These are phyloP conservation scores for Thalassiosira livingstoniorum DNA, from an alignment of 352 stramenopile genomes.

Conservation along the genomic window DNA sequence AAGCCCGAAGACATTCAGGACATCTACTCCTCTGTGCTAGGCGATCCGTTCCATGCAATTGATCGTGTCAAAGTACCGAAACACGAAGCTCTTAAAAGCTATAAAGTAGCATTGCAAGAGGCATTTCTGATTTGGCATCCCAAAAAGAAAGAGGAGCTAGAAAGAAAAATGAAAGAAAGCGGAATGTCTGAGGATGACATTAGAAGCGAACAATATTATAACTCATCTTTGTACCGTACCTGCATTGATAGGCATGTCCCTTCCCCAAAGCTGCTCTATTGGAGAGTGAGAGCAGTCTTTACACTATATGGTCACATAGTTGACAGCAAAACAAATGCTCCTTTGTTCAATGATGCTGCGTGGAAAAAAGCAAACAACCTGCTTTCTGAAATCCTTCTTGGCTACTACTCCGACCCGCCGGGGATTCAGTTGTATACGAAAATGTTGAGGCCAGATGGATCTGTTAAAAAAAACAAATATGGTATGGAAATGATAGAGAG, in stretches of 20 bases:
- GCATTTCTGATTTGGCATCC: conserved; percentile 59
- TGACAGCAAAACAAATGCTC: conserved; percentile 50
- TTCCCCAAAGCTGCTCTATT: conserved; percentile 55
- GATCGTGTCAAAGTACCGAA: conserved; percentile 56
- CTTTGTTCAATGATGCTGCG: conserved; percentile 54
- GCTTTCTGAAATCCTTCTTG: conserved; percentile 55
- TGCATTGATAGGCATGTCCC: conserved; percentile 43
- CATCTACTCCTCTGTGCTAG: conserved; percentile 45
- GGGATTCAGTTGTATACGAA: conserved; percentile 40
- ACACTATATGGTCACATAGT: conserved; percentile 48
- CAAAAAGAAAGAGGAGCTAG: conserved; percentile 46
- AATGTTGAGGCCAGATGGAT: neutral
- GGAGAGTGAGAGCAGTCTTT: conserved; percentile 57
- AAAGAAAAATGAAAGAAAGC: conserved; percentile 28
- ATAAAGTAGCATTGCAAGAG: conserved; percentile 46
- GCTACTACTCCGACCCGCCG: conserved; percentile 64
- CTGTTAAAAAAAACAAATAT: conserved; percentile 42
- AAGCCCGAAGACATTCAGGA: conserved; percentile 47
- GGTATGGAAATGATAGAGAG: conserved; percentile 25
- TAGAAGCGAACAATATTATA: conserved; percentile 41
- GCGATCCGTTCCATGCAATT: conserved; percentile 64
- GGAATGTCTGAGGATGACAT: conserved; percentile 46
- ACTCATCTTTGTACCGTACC: conserved; percentile 30
- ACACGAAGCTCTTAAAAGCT: conserved; percentile 61
- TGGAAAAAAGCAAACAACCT: conserved; percentile 68